Conservation (phyloP, 2,329 filamentous ascomycete genomes). For the Fusarium floridanum region DNA sequence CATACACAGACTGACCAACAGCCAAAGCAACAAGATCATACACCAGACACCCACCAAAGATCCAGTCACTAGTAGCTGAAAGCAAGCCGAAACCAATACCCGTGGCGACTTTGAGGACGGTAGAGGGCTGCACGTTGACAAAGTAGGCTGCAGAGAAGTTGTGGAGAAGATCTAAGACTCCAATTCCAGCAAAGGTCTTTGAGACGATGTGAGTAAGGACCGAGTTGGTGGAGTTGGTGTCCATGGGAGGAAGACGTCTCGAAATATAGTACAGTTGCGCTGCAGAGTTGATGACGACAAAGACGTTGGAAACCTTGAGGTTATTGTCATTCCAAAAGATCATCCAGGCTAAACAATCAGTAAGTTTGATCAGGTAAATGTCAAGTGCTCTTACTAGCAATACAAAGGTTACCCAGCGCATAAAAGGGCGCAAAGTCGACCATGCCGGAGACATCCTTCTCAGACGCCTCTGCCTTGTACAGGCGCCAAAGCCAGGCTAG, state of each 20-base stretch:
- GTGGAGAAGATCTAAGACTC: constrained; percentile 12
- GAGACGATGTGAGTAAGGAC: constrained; percentile 12
- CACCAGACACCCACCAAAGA: constrained; percentile 2
- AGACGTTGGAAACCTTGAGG: constrained; percentile 6
- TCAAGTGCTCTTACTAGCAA: not conserved
- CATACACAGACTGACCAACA: constrained; percentile 1
- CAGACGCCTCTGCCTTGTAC: not conserved
- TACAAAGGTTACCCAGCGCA: constrained; percentile 1
- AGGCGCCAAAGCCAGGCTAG: constrained; percentile 8
- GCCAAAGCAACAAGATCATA: constrained; percentile 6
- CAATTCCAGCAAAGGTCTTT: constrained; percentile 19
- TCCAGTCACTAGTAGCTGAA: not conserved
- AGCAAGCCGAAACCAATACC: constrained; percentile 3
- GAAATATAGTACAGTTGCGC: constrained; percentile 6
- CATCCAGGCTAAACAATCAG: not conserved
- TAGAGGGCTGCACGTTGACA: not conserved
- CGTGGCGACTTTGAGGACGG: not conserved
- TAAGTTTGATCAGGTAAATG: not conserved
- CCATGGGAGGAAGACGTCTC: constrained; percentile 4
- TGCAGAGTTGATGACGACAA: constrained; percentile 5
- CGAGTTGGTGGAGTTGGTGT: constrained; percentile 7
- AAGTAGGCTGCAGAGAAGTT: constrained; percentile 11
- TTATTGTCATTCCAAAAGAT: constrained; percentile 7
- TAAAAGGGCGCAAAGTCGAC: constrained; percentile 4
- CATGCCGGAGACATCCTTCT: not conserved